phyloP scores from a whole-genome alignment of 1,139 yeast genomes.

The Diutina sp. region DNA sequence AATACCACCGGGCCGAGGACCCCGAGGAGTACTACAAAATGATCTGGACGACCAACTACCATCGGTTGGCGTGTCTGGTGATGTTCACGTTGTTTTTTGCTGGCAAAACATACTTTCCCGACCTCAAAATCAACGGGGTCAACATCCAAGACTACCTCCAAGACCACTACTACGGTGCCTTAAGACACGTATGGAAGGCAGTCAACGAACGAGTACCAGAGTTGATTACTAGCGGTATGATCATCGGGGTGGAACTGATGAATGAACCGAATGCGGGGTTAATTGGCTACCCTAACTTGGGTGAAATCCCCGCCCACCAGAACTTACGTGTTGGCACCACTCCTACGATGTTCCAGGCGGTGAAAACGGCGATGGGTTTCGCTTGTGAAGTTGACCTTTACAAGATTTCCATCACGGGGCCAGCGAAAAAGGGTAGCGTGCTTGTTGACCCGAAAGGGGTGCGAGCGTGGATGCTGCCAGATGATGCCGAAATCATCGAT shows the following conservation, averaged over 20 bases:
- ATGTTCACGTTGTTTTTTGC: conserved; percentile 84
- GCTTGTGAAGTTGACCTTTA: conserved; percentile 55
- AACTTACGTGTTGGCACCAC: conserved; percentile 53
- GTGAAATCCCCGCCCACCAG: conserved; percentile 35
- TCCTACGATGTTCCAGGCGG: conserved; percentile 50
- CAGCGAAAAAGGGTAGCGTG: conserved; percentile 44
- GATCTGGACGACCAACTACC: conserved; percentile 91
- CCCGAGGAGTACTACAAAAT: conserved; percentile 52
- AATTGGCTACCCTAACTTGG: conserved; percentile 39
- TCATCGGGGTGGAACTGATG: conserved; percentile 74
- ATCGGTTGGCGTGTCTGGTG: conserved; percentile 59
- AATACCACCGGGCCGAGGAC: conserved; percentile 12
- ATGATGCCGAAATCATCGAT: conserved; percentile 32
- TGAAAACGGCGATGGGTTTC: conserved; percentile 62
- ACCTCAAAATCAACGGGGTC: conserved; percentile 51
- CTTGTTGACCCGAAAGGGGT: conserved; percentile 55
- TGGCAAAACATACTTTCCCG: conserved; percentile 61
- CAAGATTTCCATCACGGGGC: conserved; percentile 59
- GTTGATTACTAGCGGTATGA: conserved; percentile 36
- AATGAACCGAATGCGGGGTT: conserved; percentile 77
- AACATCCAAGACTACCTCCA: conserved; percentile 77
- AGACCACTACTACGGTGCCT: conserved; percentile 43
- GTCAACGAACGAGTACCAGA: conserved; percentile 37
- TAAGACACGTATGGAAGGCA: conserved; percentile 39
- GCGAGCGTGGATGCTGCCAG: conserved; percentile 52